These are phyloP conservation scores for Ophiobolus disseminans DNA, from an alignment of 2,329 filamentous ascomycete species.

Conservation along the genomic window DNA sequence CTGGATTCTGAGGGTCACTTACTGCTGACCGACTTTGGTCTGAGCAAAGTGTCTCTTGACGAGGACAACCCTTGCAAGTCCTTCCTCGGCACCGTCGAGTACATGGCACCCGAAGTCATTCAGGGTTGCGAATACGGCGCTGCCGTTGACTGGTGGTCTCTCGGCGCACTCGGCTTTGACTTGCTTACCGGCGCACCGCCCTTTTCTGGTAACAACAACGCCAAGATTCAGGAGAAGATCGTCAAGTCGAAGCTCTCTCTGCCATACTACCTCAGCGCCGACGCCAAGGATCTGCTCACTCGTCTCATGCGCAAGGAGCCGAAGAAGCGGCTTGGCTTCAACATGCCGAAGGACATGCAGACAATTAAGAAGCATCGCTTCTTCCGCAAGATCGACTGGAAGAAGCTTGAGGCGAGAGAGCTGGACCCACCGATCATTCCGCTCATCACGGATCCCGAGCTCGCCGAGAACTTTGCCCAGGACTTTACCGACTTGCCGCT, in stretches of 20 bases:
- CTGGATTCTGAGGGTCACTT: constrained; percentile 91
- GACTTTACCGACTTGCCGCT: constrained; percentile 89
- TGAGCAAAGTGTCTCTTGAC: constrained; percentile 90
- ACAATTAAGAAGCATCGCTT: constrained; percentile 92
- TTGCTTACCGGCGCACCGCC: constrained; percentile 91
- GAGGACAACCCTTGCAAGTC: constrained; percentile 79
- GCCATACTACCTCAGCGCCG: constrained; percentile 88
- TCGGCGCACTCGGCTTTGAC: constrained; percentile 91
- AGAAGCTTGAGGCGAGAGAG: constrained; percentile 80
- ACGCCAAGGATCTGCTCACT: constrained; percentile 92
- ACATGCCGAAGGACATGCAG: constrained; percentile 86
- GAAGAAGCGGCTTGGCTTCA: constrained; percentile 82
- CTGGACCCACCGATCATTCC: constrained; percentile 89
- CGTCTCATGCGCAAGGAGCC: constrained; percentile 92
- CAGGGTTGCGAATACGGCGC: constrained; percentile 88
- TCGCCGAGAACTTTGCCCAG: constrained; percentile 94
- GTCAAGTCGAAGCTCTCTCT: constrained; percentile 87
- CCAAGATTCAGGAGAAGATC: constrained; percentile 96
- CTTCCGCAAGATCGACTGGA: constrained; percentile 97
- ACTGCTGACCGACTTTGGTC: constrained; percentile 92
- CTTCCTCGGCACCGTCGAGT: constrained; percentile 92
- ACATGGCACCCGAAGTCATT: constrained; percentile 98
- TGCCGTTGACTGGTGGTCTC: constrained; percentile 98
- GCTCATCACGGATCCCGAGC: constrained; percentile 90
- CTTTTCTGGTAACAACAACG: constrained; percentile 87